These are phyloP conservation scores for Pulicaria dysenterica DNA, from an alignment of 129 eudicot genomes.

Conservation along the genomic window DNA sequence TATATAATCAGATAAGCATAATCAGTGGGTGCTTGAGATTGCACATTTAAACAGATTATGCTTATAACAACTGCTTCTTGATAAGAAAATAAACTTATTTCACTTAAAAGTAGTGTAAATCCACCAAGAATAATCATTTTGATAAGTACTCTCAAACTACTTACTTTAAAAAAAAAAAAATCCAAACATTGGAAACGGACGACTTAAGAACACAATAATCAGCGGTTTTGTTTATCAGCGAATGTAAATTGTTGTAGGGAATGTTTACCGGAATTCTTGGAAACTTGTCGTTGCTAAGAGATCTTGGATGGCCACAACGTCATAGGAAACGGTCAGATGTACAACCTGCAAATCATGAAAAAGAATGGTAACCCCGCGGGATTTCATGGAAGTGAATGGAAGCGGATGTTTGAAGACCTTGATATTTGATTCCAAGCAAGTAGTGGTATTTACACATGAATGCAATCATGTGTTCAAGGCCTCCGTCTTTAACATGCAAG, in stretches of 20 bases:
- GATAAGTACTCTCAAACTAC: not conserved
- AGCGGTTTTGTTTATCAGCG: not conserved
- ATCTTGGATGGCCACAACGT: too few relatives aligned
- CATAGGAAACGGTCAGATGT: too few relatives aligned
- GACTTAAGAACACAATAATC: not conserved
- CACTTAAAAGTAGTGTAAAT: not conserved
- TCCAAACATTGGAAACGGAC: not conserved
- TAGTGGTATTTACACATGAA: too few relatives aligned
- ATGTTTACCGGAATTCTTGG: conserved; percentile 96
- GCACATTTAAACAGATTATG: not conserved
- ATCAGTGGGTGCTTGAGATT: not conserved
- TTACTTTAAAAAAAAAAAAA: too few relatives aligned
- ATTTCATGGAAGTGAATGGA: too few relatives aligned
- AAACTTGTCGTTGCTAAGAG: conserved; percentile 73
- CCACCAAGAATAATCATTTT: not conserved
- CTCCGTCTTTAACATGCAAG: too few relatives aligned
- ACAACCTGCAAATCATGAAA: too few relatives aligned
- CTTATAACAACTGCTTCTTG: not conserved
- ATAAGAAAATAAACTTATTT: too few relatives aligned
- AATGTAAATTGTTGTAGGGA: conserved; percentile 52
- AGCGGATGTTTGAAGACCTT: too few relatives aligned
- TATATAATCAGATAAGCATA: not conserved
- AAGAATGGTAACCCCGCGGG: too few relatives aligned
- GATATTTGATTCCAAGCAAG: too few relatives aligned
- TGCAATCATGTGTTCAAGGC: too few relatives aligned